Base-by-base conservation (phyloP, 768 basidiomycete genomes). In the Cystofilobasidium capitatum region DNA sequence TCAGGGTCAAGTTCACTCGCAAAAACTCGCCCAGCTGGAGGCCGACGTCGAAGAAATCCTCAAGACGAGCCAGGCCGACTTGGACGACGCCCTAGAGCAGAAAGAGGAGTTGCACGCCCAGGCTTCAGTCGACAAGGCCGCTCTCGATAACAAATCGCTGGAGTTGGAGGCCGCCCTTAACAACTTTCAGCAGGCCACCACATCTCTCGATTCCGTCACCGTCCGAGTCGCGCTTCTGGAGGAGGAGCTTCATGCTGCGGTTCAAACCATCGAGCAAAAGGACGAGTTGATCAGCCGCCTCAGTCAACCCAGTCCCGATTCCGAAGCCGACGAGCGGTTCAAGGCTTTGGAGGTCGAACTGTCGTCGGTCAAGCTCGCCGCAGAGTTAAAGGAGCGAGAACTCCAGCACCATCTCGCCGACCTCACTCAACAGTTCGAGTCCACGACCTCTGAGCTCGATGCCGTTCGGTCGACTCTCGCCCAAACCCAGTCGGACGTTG, bases 61-160 rank as follows among this genome's bases (percentile, higher is more conserved):
- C 87, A 89, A 75, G 87, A 83, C 74, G 82, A 83, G 3, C 81
- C 81, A 26, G 77, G 84, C 47, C 82, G 81, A 70, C 80, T 78
- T 61, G 31, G 36, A 55, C 8, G 20, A 29, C 20, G 47, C 61
- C 1, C 22, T 62, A 1, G 37, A 42, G 9, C 2, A 45, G 16
- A 62, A 62, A 40, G 42, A 62, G 40, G 29, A 62, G 10, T 31
- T 20, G 47, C 54, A 66, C 66, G 66, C 61, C 40, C 29, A 63
- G 0, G 31, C 66, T 22, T 29, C 51, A 12, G 33, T 24, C 17
- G 63, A 55, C 17, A 39, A 55, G 24, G 39, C 37, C 13, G 26
- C 51, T 1, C 63, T 64, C 51, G 22, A 40, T 16, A 1, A 37
- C 33, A 13, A 54, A 13, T 20, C 39, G 12, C n/a, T 49, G 1